Base-by-base conservation (phyloP, 177 flowering plant genomes). In the Vitis hybrid region DNA sequence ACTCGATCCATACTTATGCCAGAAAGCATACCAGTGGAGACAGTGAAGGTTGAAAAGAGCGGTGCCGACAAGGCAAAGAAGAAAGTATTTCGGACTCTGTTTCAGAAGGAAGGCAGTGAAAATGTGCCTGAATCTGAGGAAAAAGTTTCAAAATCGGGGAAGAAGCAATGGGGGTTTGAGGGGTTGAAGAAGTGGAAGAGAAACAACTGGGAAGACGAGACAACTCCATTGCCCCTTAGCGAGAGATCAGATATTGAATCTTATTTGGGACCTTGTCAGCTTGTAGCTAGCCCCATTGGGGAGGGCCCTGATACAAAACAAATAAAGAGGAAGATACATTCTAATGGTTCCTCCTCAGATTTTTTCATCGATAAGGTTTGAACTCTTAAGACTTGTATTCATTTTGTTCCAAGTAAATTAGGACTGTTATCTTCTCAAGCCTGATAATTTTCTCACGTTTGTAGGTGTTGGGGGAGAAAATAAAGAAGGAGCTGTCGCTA, bases 361-460 rank as follows among this genome's bases (percentile, higher is more conserved):
- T 88, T 89, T 75, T 88, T 86, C 84, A 87, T 89, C 15, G 97
- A 91, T 68, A 89, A 90, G 96, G 98, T 90, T 59, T 2, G 56
- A 14, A 65, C n/a, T 29, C n/a, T n/a, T 10, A 13, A 12, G 29
- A 15, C 16, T 16, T n/a, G 33, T 0, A 2, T 31, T 52, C 26
- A 12, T 22, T 76, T 39, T 61, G 9, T 14, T 52, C 13, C 5
- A 20, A 26, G 10, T 59, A 50, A 8, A 8, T 59, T 18, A 2
- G 26, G 6, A 3, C 9, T 15, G 2, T 48, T 31, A 45, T 29
- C 18, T 51, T 55, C 3, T 60, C 48, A 60, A 51, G 29, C 53
- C 49, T 2, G 62, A 49, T 26, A 48, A 26, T 59, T 65, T 49
- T 22, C 29, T 45, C 45, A 3, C 22, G 19, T 55, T 45, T 74